Conservation (phyloP, 1,284 basidiomycete species). For the Malassezia obtusa region DNA sequence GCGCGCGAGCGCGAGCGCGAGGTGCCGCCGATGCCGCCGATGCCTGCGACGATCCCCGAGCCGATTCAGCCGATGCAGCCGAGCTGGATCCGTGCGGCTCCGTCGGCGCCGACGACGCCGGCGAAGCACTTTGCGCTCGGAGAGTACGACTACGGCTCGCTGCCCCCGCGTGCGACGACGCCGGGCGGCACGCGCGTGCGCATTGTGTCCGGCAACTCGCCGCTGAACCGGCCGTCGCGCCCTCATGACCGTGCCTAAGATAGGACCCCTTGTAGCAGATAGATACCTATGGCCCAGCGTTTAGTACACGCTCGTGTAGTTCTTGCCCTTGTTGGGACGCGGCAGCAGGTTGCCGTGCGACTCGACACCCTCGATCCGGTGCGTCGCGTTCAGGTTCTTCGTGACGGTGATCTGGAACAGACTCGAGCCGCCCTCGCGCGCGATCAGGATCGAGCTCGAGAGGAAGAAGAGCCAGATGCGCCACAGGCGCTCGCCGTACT, state of each 20-base stretch:
- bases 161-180: background rate
- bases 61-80: background rate
- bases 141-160: background rate
- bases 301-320: constrained; percentile 31
- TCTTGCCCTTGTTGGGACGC: constrained; percentile 27
- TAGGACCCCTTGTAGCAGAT: background rate
- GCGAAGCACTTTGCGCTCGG: background rate
- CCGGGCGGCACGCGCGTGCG: constrained; percentile 6
- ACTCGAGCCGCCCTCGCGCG: constrained; percentile 45
- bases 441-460: constrained; percentile 38
- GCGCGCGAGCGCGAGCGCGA: constrained; percentile 1
- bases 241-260: background rate
- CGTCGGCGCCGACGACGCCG: background rate
- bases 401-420: constrained; percentile 64
- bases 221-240: background rate
- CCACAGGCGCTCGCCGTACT: constrained; percentile 69
- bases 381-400: constrained; percentile 78
- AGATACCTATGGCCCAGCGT: background rate
- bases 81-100: background rate
- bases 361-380: constrained; percentile 56
- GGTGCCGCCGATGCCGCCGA: constrained; percentile 11
- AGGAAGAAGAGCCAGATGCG: constrained; percentile 48
- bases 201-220: constrained; percentile 3
- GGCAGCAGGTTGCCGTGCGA: constrained; percentile 40
- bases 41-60: constrained; percentile 1